Base-by-base conservation (phyloP, 352 stramenopile species). In the Peronospora farinosa region DNA sequence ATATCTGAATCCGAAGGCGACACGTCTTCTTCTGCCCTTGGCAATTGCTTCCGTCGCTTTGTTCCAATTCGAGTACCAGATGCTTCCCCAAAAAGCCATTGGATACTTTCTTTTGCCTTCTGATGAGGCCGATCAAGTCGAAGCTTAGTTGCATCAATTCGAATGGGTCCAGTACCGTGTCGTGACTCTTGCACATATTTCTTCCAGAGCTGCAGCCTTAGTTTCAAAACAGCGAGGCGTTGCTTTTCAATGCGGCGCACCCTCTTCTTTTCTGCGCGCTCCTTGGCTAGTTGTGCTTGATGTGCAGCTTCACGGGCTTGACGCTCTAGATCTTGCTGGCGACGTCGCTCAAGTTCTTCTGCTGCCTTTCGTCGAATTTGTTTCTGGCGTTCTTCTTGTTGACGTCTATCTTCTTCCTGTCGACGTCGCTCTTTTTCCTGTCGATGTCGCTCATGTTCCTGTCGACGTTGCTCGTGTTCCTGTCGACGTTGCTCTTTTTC, bases 201-300 rank as follows among this genome's bases (percentile, higher is more conserved):
- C 37, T 64, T 76, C 81, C 81, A 92, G 28, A 67, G 33, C 13
- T 74, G 65, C 15, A 92, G 71, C 30, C 56, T 74, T 15, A 92
- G 48, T 40, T 77, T 71, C 19, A 88, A 32, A 1, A 85, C 39
- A 6, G 76, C 76, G 7, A 75, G 58, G 5, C 52, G 67, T 40
- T 85, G 68, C 57, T 87, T 69, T 48, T 74, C 68, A 19, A 54
- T 60, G 16, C 58, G 59, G 19, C 42, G 51, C n/a, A 55, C 32
- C n/a, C 47, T 54, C 31, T 69, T 72, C 31, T 32, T 47, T 57
- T 68, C 59, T 37, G 47, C 63, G n/a, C 50, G 60, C 47, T 84
- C 78, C 16, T 61, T 63, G 3, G 70, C 74, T 33, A 90, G 41
- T 32, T 74, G 54, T 27, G 60, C 67, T 65, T 70, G 67, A 4